These are phyloP conservation scores for Gorgonomyces haynaldii DNA, from an alignment of 192 early-diverging fungal genomes.

Conservation along the genomic window DNA sequence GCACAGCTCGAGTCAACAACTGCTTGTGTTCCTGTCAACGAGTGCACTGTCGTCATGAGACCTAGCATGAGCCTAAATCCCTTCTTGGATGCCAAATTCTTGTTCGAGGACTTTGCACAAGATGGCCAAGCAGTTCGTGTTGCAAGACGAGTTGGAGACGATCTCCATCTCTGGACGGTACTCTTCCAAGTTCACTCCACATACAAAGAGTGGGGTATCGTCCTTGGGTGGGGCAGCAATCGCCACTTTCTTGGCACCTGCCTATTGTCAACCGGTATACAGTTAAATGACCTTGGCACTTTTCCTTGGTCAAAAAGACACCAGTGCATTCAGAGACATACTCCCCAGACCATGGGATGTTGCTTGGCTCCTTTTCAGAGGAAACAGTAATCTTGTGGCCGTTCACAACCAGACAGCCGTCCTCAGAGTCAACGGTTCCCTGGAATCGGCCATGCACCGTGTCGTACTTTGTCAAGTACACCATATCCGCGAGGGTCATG, in stretches of 20 bases:
- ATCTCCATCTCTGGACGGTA: slow-evolving; percentile 72
- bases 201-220: slow-evolving; percentile 96
- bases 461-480: slow-evolving; percentile 96
- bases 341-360: slow-evolving; percentile 56
- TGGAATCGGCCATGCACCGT: slow-evolving; percentile 92
- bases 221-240: slow-evolving; percentile 91
- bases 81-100: slow-evolving; percentile 87
- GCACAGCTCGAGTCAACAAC: slow-evolving; percentile 92
- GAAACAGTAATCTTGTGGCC: slow-evolving; percentile 64
- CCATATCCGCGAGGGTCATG: slow-evolving; percentile 17
- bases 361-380: slow-evolving; percentile 61
- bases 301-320: too few species aligned
- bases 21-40: slow-evolving; percentile 97
- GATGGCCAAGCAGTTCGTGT: slow-evolving; percentile 96
- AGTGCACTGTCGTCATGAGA: slow-evolving; percentile 97
- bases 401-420: slow-evolving; percentile 82
- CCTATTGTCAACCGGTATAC: too few species aligned
- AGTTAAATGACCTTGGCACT: too few species aligned
- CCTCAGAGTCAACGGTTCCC: slow-evolving; percentile 63
- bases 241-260: slow-evolving; percentile 92
- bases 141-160: slow-evolving; percentile 96
- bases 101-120: slow-evolving; percentile 93
- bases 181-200: slow-evolving; percentile 80
- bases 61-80: too few species aligned
- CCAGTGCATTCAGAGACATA: slow-evolving; percentile 97